Evolutionary conservation across 176 grass and related monocot genomes (phyloP).

Genomic region (Bonia amplexicaulis): DNA sequence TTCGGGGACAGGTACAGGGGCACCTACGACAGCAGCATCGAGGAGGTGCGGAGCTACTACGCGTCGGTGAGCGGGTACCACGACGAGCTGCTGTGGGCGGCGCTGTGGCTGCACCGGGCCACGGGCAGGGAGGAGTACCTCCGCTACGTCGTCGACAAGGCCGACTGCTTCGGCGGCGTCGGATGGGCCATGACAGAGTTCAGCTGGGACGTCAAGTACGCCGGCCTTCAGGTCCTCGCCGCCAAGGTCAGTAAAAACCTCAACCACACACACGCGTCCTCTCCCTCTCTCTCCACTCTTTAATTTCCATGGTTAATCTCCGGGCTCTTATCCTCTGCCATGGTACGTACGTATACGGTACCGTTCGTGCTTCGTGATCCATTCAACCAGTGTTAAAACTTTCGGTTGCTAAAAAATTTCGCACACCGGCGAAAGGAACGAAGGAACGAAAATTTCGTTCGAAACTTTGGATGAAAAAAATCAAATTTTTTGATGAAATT

Average conservation of each 20-base stretch:
- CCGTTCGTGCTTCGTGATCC: background rate
- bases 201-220: constrained; percentile 97
- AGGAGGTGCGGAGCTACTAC: constrained; percentile 73
- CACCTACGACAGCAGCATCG: constrained; percentile 62
- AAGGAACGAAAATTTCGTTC: too few species aligned
- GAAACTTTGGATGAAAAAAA: too few species aligned
- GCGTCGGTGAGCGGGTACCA: constrained; percentile 84
- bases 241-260: constrained; percentile 40
- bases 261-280: too few species aligned
- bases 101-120: constrained; percentile 93
- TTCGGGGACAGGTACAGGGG: constrained; percentile 68
- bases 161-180: constrained; percentile 51
- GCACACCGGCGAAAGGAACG: too few species aligned
- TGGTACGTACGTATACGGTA: background rate
- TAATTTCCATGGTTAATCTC: background rate
- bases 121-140: constrained; percentile 55
- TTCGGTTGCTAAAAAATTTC: too few species aligned
- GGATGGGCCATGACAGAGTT: constrained; percentile 91
- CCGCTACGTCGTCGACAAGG: constrained; percentile 60
- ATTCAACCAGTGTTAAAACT: too few species aligned
- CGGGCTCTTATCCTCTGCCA: background rate
- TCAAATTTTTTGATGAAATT: too few species aligned
- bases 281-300: too few species aligned
- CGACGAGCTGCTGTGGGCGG: constrained; percentile 98
- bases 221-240: constrained; percentile 76